These are phyloP conservation scores for Silene vulgaris DNA, from an alignment of 179 eudicot genomes.

Conservation along the genomic window DNA sequence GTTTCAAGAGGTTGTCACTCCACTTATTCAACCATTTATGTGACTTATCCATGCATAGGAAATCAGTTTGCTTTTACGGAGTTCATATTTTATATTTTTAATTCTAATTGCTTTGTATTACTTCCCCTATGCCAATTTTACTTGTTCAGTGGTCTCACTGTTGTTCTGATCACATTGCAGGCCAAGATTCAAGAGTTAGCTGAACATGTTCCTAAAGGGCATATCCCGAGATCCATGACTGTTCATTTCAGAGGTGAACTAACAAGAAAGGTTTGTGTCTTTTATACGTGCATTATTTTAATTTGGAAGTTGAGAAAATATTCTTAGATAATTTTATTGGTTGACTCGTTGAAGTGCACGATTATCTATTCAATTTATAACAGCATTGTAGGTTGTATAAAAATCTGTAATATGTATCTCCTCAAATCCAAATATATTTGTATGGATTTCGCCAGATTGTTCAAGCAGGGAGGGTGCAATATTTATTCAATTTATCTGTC, in stretches of 20 bases:
- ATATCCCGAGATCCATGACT: conserved; percentile 91
- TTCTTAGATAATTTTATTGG: not conserved
- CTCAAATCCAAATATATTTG: not conserved
- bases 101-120: not conserved
- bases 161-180: conserved; percentile 38
- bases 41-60: not conserved
- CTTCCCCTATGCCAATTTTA: not conserved
- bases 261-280: conserved; percentile 75
- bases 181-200: conserved; percentile 94
- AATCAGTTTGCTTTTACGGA: not conserved
- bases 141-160: not conserved
- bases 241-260: conserved; percentile 92
- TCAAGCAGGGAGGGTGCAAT: not conserved
- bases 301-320: not conserved
- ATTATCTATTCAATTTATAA: not conserved
- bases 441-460: not conserved
- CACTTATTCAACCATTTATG: not conserved
- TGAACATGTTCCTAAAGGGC: conserved; percentile 98
- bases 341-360: not conserved
- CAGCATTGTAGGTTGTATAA: not conserved
- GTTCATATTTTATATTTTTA: not conserved
- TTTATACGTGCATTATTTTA: conserved; percentile 3
- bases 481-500: not conserved
- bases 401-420: not conserved
- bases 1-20: conserved; percentile 75